Conservation (phyloP, 1,284 basidiomycete species). For the Trametes pubescens region DNA sequence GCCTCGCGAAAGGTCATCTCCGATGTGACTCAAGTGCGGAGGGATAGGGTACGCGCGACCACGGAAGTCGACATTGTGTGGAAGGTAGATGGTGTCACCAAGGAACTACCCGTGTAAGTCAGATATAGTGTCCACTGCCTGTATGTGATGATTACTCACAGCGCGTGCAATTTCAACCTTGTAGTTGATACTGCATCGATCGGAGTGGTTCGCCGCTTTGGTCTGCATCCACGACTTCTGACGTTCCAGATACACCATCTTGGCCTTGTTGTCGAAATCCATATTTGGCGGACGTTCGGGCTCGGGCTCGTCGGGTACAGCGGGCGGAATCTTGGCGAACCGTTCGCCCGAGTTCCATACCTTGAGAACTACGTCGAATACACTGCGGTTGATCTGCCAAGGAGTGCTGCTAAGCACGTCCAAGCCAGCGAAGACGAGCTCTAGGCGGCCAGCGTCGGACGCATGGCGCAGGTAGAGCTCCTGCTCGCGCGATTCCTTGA, state of each 20-base stretch:
- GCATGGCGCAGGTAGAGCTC: conserved; percentile 83
- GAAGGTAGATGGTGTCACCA: conserved; percentile 90
- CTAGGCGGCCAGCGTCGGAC: conserved; percentile 78
- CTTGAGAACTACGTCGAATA: conserved; percentile 76
- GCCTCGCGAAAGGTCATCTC: conserved; percentile 94
- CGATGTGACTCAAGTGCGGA: conserved; percentile 95
- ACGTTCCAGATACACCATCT: conserved; percentile 66
- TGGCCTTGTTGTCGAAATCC: conserved; percentile 73
- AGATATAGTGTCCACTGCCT: conserved; percentile 1
- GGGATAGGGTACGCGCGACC: conserved; percentile 98
- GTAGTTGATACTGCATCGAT: conserved; percentile 95
- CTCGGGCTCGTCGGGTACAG: conserved; percentile 63
- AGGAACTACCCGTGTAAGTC: conserved; percentile 60
- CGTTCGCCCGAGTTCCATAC: conserved; percentile 88
- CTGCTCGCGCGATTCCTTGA: conserved; percentile 93
- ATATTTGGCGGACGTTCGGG: conserved; percentile 71
- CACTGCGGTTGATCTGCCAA: conserved; percentile 87
- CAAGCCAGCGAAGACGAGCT: conserved; percentile 88
- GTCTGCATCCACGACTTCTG: conserved; percentile 68
- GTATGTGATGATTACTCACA: conserved; percentile 53
- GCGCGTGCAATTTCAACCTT: conserved; percentile 97
- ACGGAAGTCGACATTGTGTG: conserved; percentile 98
- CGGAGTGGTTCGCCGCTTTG: conserved; percentile 86
- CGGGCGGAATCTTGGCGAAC: conserved; percentile 82
- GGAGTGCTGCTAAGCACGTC: conserved; percentile 93